Conservation (phyloP, 176 grass and related monocot genomes). For the Typha latifolia region DNA sequence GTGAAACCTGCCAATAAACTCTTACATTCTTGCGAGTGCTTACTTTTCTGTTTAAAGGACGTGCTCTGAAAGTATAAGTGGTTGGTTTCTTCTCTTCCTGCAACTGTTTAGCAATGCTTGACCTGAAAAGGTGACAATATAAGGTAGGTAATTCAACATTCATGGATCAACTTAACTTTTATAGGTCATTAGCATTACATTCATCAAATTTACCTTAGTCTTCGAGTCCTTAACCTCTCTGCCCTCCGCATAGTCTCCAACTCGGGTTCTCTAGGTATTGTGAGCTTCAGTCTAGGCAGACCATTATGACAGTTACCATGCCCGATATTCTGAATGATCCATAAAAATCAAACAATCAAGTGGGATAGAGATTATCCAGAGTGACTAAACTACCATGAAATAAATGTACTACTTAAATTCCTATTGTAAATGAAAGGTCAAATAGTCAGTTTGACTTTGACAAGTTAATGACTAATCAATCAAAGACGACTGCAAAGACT, state of each 20-base stretch:
- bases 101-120: slow-evolving; percentile 32
- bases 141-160: slow-evolving; percentile 14
- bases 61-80: slow-evolving; percentile 14
- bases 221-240: slow-evolving; percentile 48
- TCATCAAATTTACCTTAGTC: slow-evolving; percentile 51
- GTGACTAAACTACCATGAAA: neutral
- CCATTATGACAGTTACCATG: slow-evolving; percentile 16
- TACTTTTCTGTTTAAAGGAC: slow-evolving; percentile 40
- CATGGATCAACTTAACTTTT: neutral
- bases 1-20: neutral
- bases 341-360: slow-evolving; percentile 13
- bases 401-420: neutral
- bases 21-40: neutral
- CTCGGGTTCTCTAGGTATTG: slow-evolving; percentile 66
- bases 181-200: neutral
- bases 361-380: neutral
- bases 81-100: slow-evolving; percentile 17
- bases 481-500: too few relatives aligned
- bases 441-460: neutral
- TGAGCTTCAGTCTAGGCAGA: slow-evolving; percentile 41
- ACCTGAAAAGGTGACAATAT: slow-evolving; percentile 34
- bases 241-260: slow-evolving; percentile 68
- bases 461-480: too few relatives aligned
- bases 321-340: slow-evolving; percentile 19
- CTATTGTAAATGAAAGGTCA: neutral